phyloP scores from a whole-genome alignment of 1,284 basidiomycete species.

The Trichosporon asahii region DNA sequence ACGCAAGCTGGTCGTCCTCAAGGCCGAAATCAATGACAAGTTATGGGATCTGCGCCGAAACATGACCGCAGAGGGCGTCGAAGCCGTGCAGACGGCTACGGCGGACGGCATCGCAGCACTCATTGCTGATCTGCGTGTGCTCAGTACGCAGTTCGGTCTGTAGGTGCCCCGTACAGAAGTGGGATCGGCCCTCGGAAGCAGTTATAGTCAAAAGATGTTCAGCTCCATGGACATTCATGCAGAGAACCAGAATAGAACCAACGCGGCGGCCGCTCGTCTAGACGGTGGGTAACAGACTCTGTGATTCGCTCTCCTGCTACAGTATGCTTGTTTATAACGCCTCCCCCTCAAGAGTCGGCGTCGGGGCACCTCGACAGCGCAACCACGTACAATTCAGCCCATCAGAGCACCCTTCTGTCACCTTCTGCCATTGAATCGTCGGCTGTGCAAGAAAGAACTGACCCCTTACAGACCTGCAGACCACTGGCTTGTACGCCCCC shows the following conservation, averaged over 20 bases:
- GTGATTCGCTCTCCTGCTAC: neutral
- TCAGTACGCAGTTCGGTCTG: neutral
- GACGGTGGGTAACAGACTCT: neutral
- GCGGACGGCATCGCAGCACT: neutral
- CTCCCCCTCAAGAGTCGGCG: too few species aligned
- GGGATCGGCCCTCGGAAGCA: neutral
- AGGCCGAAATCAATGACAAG: neutral
- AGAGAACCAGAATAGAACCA: neutral
- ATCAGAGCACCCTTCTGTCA: neutral
- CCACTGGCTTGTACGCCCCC: neutral
- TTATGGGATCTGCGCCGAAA: neutral
- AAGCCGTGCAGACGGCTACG: neutral
- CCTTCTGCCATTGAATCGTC: neutral
- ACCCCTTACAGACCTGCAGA: constrained; percentile 1
- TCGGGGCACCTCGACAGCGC: neutral
- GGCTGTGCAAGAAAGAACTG: neutral
- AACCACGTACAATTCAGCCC: neutral
- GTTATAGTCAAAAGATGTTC: neutral
- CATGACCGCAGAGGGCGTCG: neutral
- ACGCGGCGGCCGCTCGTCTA: neutral
- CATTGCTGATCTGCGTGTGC: neutral
- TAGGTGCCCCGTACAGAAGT: neutral
- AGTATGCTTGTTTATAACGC: too few species aligned
- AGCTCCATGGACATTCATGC: neutral
- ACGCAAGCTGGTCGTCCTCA: neutral